Percentiles rank a stretch among this genome's conserved stretches.
Evolutionary conservation across 2,329 filamentous ascomycete genomes (phyloP).

Genomic region (Harringtonia aguacate): DNA sequence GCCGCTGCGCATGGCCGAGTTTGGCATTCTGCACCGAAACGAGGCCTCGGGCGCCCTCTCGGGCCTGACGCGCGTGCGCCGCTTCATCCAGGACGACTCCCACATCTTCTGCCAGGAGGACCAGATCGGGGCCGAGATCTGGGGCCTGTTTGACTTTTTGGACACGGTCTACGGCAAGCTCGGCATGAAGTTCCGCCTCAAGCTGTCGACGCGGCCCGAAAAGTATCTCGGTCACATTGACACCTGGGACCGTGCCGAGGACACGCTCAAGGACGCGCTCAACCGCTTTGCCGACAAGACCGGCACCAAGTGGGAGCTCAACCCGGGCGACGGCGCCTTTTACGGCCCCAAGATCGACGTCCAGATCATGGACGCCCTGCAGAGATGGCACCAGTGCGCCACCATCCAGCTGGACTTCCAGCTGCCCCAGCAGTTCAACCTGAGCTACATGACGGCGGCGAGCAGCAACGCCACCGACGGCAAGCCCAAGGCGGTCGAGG

Average conservation of each 20-base stretch:
- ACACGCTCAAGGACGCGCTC: slow-evolving; percentile 66
- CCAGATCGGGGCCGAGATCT: slow-evolving; percentile 65
- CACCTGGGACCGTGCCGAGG: slow-evolving; percentile 84
- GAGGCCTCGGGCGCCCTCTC: slow-evolving; percentile 73
- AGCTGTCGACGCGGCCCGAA: slow-evolving; percentile 82
- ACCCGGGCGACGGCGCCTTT: slow-evolving; percentile 92
- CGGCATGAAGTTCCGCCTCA: slow-evolving; percentile 85
- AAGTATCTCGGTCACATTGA: slow-evolving; percentile 79
- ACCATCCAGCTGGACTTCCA: slow-evolving; percentile 95
- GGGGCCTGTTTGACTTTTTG: slow-evolving; percentile 79
- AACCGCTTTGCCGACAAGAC: slow-evolving; percentile 56
- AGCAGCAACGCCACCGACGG: slow-evolving; percentile 4
- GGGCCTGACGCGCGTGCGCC: slow-evolving; percentile 71
- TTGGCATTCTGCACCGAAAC: slow-evolving; percentile 78
- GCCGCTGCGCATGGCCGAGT: slow-evolving; percentile 77
- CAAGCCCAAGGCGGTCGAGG: slow-evolving; percentile 3
- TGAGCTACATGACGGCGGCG: slow-evolving; percentile 18
- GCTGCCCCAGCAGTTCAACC: slow-evolving; percentile 15
- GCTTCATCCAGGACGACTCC: slow-evolving; percentile 85
- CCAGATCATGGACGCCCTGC: slow-evolving; percentile 79
- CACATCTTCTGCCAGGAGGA: slow-evolving; percentile 77
- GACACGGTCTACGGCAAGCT: slow-evolving; percentile 64
- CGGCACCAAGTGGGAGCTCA: slow-evolving; percentile 69
- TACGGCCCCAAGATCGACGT: slow-evolving; percentile 99
- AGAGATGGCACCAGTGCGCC: slow-evolving; percentile 69